phyloP scores from a whole-genome alignment of 2,329 filamentous ascomycete genomes.

The Epichloe coenophiala region DNA sequence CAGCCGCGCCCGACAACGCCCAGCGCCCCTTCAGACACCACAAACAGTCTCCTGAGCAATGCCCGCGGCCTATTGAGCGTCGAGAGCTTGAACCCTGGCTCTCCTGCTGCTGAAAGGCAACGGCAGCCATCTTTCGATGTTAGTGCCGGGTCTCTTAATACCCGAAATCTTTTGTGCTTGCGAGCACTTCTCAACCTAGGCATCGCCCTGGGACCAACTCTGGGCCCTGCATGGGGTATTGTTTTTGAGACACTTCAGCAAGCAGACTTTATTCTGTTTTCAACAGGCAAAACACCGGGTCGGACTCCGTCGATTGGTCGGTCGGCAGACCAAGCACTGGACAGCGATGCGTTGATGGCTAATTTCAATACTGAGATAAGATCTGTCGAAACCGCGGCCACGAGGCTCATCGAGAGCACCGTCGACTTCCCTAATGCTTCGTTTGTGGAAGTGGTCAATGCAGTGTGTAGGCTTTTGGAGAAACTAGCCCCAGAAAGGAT shows the following conservation, averaged over 20 bases:
- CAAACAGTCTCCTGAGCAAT: constrained; percentile 52
- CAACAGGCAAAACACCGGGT: constrained; percentile 41
- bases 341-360: constrained; percentile 36
- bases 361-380: constrained; percentile 72
- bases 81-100: constrained; percentile 50
- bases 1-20: constrained; percentile 28
- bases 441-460: constrained; percentile 64
- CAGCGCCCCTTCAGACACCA: constrained; percentile 32
- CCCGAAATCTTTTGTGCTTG: constrained; percentile 79
- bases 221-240: constrained; percentile 78
- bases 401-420: constrained; percentile 81
- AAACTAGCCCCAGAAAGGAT: constrained; percentile 14
- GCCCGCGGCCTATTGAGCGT: constrained; percentile 61
- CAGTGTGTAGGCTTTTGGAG: constrained; percentile 59
- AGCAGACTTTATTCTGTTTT: constrained; percentile 74
- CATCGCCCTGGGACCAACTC: constrained; percentile 81
- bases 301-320: constrained; percentile 35
- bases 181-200: constrained; percentile 88
- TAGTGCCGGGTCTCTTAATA: constrained; percentile 50
- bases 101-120: constrained; percentile 42
- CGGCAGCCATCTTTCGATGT: constrained; percentile 46
- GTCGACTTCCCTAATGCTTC: constrained; percentile 75
- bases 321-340: constrained; percentile 32
- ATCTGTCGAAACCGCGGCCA: constrained; percentile 78
- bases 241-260: constrained; percentile 85